Evolutionary conservation across 2,329 filamentous ascomycete genomes (phyloP), one percentile per base, ranked within the genome.

Genomic region (Byssochlamys sp.): DNA sequence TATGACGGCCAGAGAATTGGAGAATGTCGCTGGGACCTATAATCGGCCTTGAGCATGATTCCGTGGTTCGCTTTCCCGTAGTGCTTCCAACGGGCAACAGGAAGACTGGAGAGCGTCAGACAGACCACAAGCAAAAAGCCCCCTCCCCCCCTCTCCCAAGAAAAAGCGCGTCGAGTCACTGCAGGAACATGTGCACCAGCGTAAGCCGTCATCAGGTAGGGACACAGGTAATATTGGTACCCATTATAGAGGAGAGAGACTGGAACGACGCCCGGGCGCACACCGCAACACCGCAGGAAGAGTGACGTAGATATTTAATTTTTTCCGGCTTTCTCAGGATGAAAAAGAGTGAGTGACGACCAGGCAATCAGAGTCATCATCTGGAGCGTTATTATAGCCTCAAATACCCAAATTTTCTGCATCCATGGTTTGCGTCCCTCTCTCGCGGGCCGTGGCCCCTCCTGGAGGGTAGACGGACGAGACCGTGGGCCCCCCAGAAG

Each of bases 361-460:
- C 14, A 45, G 6, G 14, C 12, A 45, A 19, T 39, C 14, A 12
- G 19, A 19, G 19, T 19, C 14, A 33, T 33, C 14, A 12, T 11
- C 31, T 14, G n/a, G 10, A 26, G 19, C 10, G 11, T 14, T 26
- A 24, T 26, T 12, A 51, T 26, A 51, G 49, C 24, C 9, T 51
- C 24, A 11, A 1, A 51, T 26, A 27, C 49, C 49, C 25, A 14
- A 28, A 14, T 24, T 1, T 49, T 28, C 27, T 28, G 24, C 25
- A 26, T n/a, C 49, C 27, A 26, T 51, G 49, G 49, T 51, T 51
- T 51, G 24, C 49, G 49, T 26, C 25, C 49, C 49, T 58, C 61
- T 59, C 54, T 58, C 58, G 63, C 62, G 62, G 63, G 57, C 62
- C 63, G 63, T 59, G 59, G 59, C 60, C 59, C 59, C 58, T 60